These are phyloP conservation scores for Arthrobotrys sphaeroides DNA, from an alignment of 2,329 filamentous ascomycete genomes.

Conservation along the genomic window DNA sequence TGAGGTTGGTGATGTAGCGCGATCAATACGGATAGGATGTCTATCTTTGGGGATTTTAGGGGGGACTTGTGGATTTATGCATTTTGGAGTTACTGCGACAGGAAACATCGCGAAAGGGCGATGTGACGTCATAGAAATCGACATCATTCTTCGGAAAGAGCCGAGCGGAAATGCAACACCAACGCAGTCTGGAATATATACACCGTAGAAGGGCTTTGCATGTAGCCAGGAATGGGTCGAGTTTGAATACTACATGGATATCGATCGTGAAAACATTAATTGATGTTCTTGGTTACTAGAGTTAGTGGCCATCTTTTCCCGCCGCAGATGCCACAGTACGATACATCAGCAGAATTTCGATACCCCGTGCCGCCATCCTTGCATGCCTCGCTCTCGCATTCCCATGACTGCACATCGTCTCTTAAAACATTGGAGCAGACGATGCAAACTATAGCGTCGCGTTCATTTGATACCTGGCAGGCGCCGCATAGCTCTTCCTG, in stretches of 20 bases:
- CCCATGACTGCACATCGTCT: constrained; percentile 54
- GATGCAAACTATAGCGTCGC: constrained; percentile 69
- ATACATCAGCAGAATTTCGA: constrained; percentile 55
- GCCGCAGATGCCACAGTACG: constrained; percentile 32
- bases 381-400: constrained; percentile 49
- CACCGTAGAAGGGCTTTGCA: no score
- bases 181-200: no score
- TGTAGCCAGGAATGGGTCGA: no score
- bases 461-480: constrained; percentile 74
- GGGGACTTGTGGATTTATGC: no score
- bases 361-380: constrained; percentile 44
- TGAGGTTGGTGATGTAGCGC: not conserved
- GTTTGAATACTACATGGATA: no score
- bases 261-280: no score
- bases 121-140: constrained; percentile 25
- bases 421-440: constrained; percentile 72
- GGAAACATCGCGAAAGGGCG: constrained; percentile 5
- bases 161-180: constrained; percentile 6
- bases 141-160: not conserved
- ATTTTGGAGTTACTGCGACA: no score
- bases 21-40: not conserved
- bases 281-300: no score
- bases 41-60: not conserved
- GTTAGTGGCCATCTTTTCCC: not conserved
- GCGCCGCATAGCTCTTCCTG: constrained; percentile 65